Evolutionary conservation across 176 grass and related monocot genomes (phyloP), one percentile per base, ranked within the genome.

Genomic region (Oryza coarctata): DNA sequence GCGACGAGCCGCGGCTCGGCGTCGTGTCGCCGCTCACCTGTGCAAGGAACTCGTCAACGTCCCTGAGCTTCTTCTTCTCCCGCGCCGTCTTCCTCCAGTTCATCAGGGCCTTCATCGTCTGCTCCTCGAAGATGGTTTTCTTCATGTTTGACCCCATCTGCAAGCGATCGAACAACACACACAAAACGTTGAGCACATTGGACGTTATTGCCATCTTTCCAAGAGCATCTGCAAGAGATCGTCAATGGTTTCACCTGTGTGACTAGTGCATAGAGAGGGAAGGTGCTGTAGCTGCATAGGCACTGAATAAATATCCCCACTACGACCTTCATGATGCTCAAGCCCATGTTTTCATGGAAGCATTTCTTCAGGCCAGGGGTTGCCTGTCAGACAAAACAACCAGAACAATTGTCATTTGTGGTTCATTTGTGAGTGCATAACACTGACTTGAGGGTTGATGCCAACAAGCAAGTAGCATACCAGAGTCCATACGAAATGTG

Each of bases 141-240:
- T 94, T 98, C 93, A 98, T 98, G 84, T 98, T 73, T 9, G 95
- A 82, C 22, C 95, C 95, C 95, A 98, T 98, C 95, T 98, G 80
- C 47, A 67, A 36, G 15, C 34, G 14, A 62, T 6, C 6, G 17
- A 47, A 47, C 3, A 8, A 7, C 25, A 71, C 34, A 28, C 8
- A 68, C 6, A n/a, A 23, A 32, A 22, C 6, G 20, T 55, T 55
- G 20, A 55, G 50, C 0, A n/a, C 20, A 4, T 70, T 40, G 38
- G 26, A 40, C 23, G n/a, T n/a, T 30, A 0, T 25, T 40, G 2
- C 29, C 44, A 12, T 34, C 38, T 20, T 5, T 68, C 9, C 25
- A 47, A 63, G 17, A 33, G 8, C 29, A 62, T 60, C 15, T 14
- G 3, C 13, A 7, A 17, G 6, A 30, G 13, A 44, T 69, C 65